These are phyloP conservation scores for Cladophialophora exuberans DNA, from an alignment of 2,329 filamentous ascomycete genomes.

Conservation along the genomic window DNA sequence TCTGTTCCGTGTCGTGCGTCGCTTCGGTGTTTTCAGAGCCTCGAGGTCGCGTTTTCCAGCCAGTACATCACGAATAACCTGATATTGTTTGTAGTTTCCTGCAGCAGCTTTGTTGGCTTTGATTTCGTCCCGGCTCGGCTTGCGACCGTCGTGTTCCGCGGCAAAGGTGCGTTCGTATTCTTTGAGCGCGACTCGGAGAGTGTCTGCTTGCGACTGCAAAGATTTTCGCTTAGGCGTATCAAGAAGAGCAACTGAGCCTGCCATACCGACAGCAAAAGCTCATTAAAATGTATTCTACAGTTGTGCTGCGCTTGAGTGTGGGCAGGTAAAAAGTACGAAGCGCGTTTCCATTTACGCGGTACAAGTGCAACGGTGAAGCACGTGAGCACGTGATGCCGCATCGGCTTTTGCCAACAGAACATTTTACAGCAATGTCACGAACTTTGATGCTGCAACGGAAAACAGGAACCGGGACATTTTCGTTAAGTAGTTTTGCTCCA, in stretches of 20 bases:
- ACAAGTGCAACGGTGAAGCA: not conserved
- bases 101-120: constrained; percentile 50
- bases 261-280: constrained; percentile 7
- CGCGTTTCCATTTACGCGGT: constrained; percentile 15
- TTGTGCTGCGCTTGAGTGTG: not conserved
- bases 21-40: constrained; percentile 40
- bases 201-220: constrained; percentile 35
- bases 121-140: constrained; percentile 52
- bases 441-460: too few relatives aligned
- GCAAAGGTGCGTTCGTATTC: constrained; percentile 53
- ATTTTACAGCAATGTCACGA: too few relatives aligned
- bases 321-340: not conserved
- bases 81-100: constrained; percentile 54
- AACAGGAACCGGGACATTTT: too few relatives aligned
- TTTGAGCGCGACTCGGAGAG: constrained; percentile 49
- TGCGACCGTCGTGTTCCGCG: constrained; percentile 46
- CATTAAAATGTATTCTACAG: not conserved
- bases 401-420: not conserved
- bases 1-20: constrained; percentile 2
- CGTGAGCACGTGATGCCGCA: not conserved
- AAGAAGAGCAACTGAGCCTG: constrained; percentile 15
- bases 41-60: constrained; percentile 30
- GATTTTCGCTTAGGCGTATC: constrained; percentile 30
- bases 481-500: too few relatives aligned
- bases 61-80: constrained; percentile 42